These are phyloP conservation scores for Aspergillus cavernicola DNA, from an alignment of 495 filamentous ascomycete genomes.

Conservation along the genomic window DNA sequence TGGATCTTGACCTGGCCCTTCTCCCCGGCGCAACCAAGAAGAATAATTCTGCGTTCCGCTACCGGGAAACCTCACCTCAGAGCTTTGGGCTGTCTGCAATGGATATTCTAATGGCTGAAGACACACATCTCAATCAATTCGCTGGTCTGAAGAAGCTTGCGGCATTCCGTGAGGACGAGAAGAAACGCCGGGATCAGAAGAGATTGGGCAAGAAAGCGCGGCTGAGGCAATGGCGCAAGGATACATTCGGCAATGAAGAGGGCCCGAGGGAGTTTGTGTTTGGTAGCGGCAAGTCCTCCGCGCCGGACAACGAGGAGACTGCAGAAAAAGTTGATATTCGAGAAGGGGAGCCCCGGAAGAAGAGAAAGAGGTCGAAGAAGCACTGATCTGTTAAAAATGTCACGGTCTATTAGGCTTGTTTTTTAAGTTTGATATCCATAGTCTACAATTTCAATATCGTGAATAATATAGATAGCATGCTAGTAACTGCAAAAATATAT, in stretches of 20 bases:
- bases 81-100: slow-evolving; percentile 83
- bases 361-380: slow-evolving; percentile 51
- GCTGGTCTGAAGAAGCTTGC: slow-evolving; percentile 94
- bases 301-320: slow-evolving; percentile 24
- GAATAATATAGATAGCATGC: neutral
- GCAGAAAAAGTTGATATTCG: slow-evolving; percentile 43
- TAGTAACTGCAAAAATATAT: too few species aligned
- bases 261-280: slow-evolving; percentile 45
- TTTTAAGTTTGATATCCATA: slow-evolving; percentile 6
- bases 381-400: slow-evolving; percentile 17
- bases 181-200: slow-evolving; percentile 85
- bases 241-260: slow-evolving; percentile 78
- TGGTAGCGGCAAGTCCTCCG: slow-evolving; percentile 21
- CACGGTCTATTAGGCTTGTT: neutral
- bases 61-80: slow-evolving; percentile 88
- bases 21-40: slow-evolving; percentile 53
- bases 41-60: slow-evolving; percentile 64
- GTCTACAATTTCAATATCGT: neutral
- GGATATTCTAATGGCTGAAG: slow-evolving; percentile 89
- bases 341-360: slow-evolving; percentile 39
- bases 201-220: slow-evolving; percentile 86
- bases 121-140: slow-evolving; percentile 82
- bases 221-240: slow-evolving; percentile 84
- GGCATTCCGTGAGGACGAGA: slow-evolving; percentile 77
- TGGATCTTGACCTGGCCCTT: slow-evolving; percentile 65